A percentile compares a stretch with the other conserved stretches of the same genome.
Conservation (phyloP, 2,329 filamentous ascomycete genomes). For the Dothistroma pini region DNA sequence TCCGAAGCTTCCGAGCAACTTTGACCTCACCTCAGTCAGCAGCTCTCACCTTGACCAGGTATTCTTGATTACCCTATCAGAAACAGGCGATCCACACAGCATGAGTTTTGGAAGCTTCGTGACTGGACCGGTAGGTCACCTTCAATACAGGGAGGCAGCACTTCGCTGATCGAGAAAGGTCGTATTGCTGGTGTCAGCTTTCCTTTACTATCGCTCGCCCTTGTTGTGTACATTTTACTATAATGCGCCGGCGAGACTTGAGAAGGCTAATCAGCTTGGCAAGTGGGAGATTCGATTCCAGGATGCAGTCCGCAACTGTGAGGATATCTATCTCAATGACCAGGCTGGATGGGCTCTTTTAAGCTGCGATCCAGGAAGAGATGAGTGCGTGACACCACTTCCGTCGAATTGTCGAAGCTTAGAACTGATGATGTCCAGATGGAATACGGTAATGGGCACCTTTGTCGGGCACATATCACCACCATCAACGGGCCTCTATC, state of each 20-base stretch:
- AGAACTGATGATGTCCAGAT: conserved; percentile 16
- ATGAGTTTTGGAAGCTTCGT: neutral
- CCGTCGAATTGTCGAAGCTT: neutral
- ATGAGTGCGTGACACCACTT: conserved; percentile 21
- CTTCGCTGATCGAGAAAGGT: conserved; percentile 4
- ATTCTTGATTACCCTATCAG: neutral
- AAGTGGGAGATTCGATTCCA: conserved; percentile 31
- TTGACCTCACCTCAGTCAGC: neutral
- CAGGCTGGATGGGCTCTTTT: conserved; percentile 38
- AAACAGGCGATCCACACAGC: neutral
- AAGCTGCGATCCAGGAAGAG: conserved; percentile 43
- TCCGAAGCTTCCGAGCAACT: neutral
- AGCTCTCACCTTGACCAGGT: neutral
- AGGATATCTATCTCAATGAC: conserved; percentile 42
- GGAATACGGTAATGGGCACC: conserved; percentile 46
- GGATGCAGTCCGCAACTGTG: conserved; percentile 41
- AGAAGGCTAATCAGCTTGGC: conserved; percentile 6
- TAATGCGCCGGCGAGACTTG: conserved; percentile 20
- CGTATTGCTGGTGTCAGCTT: conserved; percentile 14
- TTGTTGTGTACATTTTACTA: conserved; percentile 21
- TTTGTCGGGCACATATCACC: conserved; percentile 26
- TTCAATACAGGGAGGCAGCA: neutral
- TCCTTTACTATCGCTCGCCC: conserved; percentile 22
- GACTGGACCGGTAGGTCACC: neutral
- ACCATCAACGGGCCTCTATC: conserved; percentile 35